phyloP scores from a whole-genome alignment of 2,329 filamentous ascomycete genomes.

The Boeremia lycopersici region DNA sequence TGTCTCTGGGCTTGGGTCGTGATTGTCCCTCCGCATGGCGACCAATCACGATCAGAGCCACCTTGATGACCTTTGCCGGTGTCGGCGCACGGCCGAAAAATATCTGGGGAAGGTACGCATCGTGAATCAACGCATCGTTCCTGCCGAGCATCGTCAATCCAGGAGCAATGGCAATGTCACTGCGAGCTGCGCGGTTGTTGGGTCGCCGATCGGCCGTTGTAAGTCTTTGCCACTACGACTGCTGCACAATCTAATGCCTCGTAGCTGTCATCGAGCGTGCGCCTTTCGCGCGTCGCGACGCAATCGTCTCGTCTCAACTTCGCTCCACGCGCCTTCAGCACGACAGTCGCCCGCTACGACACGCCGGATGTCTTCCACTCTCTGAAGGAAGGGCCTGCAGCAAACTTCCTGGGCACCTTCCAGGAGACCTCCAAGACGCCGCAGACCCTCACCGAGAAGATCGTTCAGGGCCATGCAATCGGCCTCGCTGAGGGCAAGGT shows the following conservation, averaged over 20 bases:
- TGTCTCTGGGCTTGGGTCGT: conserved; percentile 24
- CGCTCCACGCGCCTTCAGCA: conserved; percentile 36
- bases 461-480: conserved; percentile 81
- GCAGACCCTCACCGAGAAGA: conserved; percentile 91
- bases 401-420: conserved; percentile 77
- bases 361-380: conserved; percentile 61
- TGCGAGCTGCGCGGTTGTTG: conserved; percentile 43
- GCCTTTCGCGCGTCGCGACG: conserved; percentile 33
- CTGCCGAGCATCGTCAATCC: conserved; percentile 20
- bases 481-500: conserved; percentile 75
- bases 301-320: conserved; percentile 30
- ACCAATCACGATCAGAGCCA: conserved; percentile 35
- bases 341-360: conserved; percentile 29
- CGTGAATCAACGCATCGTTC: conserved; percentile 24
- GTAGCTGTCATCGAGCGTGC: conserved; percentile 34
- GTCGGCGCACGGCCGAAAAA: conserved; percentile 35
- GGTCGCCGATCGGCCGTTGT: conserved; percentile 39
- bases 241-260: conserved; percentile 21
- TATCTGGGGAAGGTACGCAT: conserved; percentile 26
- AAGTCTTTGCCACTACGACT: conserved; percentile 13
- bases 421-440: conserved; percentile 56
- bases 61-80: conserved; percentile 40
- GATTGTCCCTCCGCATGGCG: conserved; percentile 22
- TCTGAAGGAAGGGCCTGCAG: conserved; percentile 63
- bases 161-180: conserved; percentile 45